Base-by-base conservation (phyloP, 371 early-diverging fungal species). In the Hamiltosporidium tvaerminnensis region DNA sequence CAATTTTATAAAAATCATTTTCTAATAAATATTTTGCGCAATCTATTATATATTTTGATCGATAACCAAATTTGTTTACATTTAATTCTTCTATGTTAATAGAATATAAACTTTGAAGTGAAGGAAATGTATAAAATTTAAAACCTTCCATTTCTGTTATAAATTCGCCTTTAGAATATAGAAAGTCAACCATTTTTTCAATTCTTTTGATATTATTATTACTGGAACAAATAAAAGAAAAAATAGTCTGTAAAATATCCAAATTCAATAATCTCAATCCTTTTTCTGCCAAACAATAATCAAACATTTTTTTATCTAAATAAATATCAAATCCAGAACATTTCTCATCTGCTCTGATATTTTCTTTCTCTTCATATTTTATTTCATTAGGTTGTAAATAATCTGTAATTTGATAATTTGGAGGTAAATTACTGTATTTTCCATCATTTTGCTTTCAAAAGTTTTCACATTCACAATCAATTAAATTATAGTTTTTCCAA, bases 121-220 rank as follows among this genome's bases (percentile, higher is more conserved):
- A 1, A 23, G 75, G 75, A 62, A 74, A 70, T 33, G 47, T 16
- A 47, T 70, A 61, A n/a, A 73, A 64, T 23, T 23, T 23, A 0
- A 23, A 23, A 23, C 23, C 23, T 23, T 23, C 23, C 16, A 61
- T 48, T 53, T 32, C 47, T 35, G 16, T 57, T 31, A 52, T 52
- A 56, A 61, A 65, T 36, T 57, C 57, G 14, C 74, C 70, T 33
- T 57, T 44, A 5, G 59, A 53, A 49, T 62, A 72, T 34, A 75
- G 59, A 67, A 41, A 65, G 10, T 55, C 34, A 1, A 75, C 75
- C 75, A 75, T 75, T 56, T 48, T 66, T 0, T 59, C 61, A 44
- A 75, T 75, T 61, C 75, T 37, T 50, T 61, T 60, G 34, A 75
- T 61, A 53, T 71, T 71, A 47, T 75, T 75, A 59, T 75, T 75